Conservation (phyloP, 2,329 filamentous ascomycete genomes). For the Colletotrichum limetticola region DNA sequence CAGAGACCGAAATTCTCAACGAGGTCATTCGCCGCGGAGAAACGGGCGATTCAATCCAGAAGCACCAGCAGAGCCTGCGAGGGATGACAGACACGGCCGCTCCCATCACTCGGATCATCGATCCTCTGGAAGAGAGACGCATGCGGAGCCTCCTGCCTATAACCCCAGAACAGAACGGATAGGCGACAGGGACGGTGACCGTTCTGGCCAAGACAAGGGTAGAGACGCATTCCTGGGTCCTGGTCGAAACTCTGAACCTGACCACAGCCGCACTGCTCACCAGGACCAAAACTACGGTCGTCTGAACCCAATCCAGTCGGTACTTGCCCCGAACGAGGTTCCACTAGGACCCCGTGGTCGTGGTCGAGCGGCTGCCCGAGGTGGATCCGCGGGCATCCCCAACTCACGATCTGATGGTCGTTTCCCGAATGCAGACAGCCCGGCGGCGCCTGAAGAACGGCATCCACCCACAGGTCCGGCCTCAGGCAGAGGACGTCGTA, state of each 20-base stretch:
- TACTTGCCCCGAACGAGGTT: conserved; percentile 51
- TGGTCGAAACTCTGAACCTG: conserved; percentile 55
- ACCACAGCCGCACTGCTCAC: conserved; percentile 61
- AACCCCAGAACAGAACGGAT: conserved; percentile 51
- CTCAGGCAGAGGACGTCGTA: conserved; percentile 56
- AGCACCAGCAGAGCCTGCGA: conserved; percentile 47
- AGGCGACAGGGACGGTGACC: conserved; percentile 52
- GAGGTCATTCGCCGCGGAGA: conserved; percentile 62
- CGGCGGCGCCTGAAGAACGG: conserved; percentile 59
- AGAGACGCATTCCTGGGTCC: conserved; percentile 54
- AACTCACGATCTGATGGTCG: conserved; percentile 54
- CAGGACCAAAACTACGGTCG: conserved; percentile 73
- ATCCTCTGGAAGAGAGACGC: conserved; percentile 42
- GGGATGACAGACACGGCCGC: conserved; percentile 61
- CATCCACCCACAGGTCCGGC: conserved; percentile 64
- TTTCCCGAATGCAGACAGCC: conserved; percentile 51
- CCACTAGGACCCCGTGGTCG: conserved; percentile 68
- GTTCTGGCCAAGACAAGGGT: conserved; percentile 50
- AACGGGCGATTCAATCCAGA: conserved; percentile 48
- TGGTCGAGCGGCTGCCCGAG: conserved; percentile 55
- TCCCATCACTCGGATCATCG: conserved; percentile 50
- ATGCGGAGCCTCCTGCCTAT: conserved; percentile 42
- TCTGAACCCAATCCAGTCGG: conserved; percentile 62
- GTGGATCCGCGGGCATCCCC: conserved; percentile 49
- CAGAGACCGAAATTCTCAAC: conserved; percentile 43